Conservation (phyloP, 371 early-diverging fungal genomes). For the Saksenaea vasiformis region DNA sequence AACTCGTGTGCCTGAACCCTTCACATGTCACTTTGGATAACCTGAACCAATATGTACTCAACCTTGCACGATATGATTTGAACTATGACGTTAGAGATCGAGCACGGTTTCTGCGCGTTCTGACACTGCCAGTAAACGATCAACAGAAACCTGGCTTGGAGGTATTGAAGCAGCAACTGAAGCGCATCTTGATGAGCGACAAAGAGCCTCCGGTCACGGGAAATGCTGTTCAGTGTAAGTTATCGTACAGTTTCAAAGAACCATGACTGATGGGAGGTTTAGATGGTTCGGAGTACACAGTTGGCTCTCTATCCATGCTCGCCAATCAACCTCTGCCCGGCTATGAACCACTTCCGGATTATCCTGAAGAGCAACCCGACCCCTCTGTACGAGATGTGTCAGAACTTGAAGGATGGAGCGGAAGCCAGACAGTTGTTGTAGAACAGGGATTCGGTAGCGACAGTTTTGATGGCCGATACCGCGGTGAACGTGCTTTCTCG, state of each 20-base stretch:
- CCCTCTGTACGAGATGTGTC: conserved; percentile 61
- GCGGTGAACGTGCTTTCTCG: conserved; percentile 19
- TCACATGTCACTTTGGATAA: conserved; percentile 44
- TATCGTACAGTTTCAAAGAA: conserved; percentile 7
- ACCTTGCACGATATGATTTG: conserved; percentile 87
- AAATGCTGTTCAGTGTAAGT: conserved; percentile 28
- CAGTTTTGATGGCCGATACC: conserved; percentile 39
- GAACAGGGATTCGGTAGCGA: conserved; percentile 61
- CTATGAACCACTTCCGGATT: conserved; percentile 83
- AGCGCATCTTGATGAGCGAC: conserved; percentile 52
- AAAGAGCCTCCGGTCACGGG: conserved; percentile 54
- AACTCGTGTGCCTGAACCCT: conserved; percentile 60
- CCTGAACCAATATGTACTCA: conserved; percentile 74
- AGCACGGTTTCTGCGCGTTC: conserved; percentile 77
- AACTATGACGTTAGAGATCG: conserved; percentile 92
- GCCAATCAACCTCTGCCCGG: conserved; percentile 71
- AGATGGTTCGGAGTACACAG: conserved; percentile 67
- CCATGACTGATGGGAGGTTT: background rate
- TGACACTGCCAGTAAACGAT: conserved; percentile 56
- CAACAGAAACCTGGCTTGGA: conserved; percentile 40
- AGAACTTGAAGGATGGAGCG: conserved; percentile 52
- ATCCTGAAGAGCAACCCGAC: conserved; percentile 77
- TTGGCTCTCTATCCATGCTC: conserved; percentile 84
- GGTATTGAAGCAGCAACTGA: conserved; percentile 46
- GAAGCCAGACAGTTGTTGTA: conserved; percentile 42